Evolutionary conservation across 257 asterid species (phyloP).

Genomic region (Cruciata laevipes): DNA sequence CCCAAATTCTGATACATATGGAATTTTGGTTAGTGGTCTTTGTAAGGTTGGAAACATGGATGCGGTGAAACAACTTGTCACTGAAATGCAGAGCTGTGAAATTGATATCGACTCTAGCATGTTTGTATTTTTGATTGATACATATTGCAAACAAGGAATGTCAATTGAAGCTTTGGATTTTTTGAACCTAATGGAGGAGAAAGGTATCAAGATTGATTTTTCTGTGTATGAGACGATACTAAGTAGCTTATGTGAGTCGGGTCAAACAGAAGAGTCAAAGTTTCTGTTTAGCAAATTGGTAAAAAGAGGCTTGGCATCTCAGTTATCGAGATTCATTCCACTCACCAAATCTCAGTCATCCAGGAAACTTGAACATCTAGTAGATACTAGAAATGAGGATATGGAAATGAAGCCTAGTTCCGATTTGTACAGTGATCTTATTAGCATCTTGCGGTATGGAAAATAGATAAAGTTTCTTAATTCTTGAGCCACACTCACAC

Average conservation of each 20-base stretch:
- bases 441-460: slow-evolving; percentile 10
- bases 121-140: slow-evolving; percentile 14
- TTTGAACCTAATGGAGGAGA: slow-evolving; percentile 24
- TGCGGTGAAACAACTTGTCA: slow-evolving; percentile 17
- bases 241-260: slow-evolving; percentile 17
- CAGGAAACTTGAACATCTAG: slow-evolving; percentile 3
- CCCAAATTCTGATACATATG: slow-evolving; percentile 24
- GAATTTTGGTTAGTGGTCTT: slow-evolving; percentile 20
- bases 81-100: slow-evolving; percentile 20
- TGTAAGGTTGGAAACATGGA: slow-evolving; percentile 23
- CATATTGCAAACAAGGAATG: slow-evolving; percentile 19
- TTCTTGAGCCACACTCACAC: background rate
- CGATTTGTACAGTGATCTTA: slow-evolving; percentile 22
- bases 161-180: slow-evolving; percentile 23
- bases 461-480: slow-evolving; percentile 3
- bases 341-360: slow-evolving; percentile 12
- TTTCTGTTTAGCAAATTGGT: slow-evolving; percentile 23
- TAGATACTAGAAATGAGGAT: slow-evolving; percentile 7
- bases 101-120: slow-evolving; percentile 21
- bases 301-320: slow-evolving; percentile 23
- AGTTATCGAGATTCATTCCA: slow-evolving; percentile 8
- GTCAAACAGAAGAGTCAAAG: slow-evolving; percentile 18
- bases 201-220: slow-evolving; percentile 16
- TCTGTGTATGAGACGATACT: slow-evolving; percentile 20
- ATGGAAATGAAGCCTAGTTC: slow-evolving; percentile 5